Base-by-base conservation (phyloP, 768 basidiomycete genomes). In the Serendipita sp. region DNA sequence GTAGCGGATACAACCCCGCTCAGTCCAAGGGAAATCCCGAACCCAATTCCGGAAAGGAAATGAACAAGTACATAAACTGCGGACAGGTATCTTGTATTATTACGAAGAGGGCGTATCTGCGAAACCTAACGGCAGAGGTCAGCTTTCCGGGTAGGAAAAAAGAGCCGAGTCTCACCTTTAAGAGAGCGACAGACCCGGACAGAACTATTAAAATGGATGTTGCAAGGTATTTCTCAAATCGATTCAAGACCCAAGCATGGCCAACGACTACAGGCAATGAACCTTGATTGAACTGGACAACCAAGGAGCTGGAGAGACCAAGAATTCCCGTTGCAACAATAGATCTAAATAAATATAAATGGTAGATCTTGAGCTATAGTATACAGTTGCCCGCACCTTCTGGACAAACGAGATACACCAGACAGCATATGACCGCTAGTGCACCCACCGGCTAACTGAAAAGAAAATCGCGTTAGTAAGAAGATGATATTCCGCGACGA, bases 361-460 rank as follows among this genome's bases (percentile, higher is more conserved):
- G 52, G 60, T 51, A 66, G 34, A 64, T 66, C 67, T 34, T 34
- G 56, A 47, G 45, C 47, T n/a, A 16, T 23, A 13, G 44, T 63
- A 35, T 32, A 32, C 10, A 60, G 10, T 60, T 23, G 45, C 38
- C 67, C 76, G 54, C 69, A 82, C 84, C 84, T 77, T 63, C 71
- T 38, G 46, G 84, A 85, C 65, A 83, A 74, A 34, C 81, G 78
- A 44, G 83, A 80, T 46, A 84, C 63, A 35, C 84, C 84, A 66
- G 77, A 78, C 64, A 85, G 76, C 84, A 85, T 85, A 74, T 85
- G 84, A 52, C 84, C 84, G 64, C 3, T 63, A 32, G 84, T 85
- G 70, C 84, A 85, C 28, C 84, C 84, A 65, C 82, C 83, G 15
- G 79, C 75, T 63, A 85, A 70, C 83, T 23, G 35, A 13, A 3